Percentiles rank a stretch among this genome's conserved stretches.
Evolutionary conservation across 306 rosid genomes (phyloP).

Genomic region (Medicago arabica): DNA sequence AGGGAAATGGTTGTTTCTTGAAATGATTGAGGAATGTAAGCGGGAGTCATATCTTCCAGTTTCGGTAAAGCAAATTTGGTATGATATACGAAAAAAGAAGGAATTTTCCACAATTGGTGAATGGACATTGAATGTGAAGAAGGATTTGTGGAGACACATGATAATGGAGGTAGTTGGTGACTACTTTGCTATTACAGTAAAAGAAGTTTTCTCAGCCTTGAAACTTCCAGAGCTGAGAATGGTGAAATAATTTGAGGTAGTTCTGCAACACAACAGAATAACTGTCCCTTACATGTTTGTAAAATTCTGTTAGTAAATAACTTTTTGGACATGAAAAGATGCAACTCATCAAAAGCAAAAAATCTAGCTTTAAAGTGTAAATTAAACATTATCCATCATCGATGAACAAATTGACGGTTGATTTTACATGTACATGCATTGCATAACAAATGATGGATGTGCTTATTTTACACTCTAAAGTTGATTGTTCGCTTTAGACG

Average conservation of each 20-base stretch:
- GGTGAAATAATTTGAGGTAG: background rate
- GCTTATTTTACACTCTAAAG: too few relatives aligned
- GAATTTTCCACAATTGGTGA: slow-evolving; percentile 57
- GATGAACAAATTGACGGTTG: too few relatives aligned
- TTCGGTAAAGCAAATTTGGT: slow-evolving; percentile 87
- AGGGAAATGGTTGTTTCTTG: slow-evolving; percentile 77
- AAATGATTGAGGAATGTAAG: slow-evolving; percentile 59
- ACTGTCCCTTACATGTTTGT: too few relatives aligned
- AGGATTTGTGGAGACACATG: slow-evolving; percentile 63
- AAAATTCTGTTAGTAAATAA: too few relatives aligned
- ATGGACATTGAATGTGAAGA: slow-evolving; percentile 67
- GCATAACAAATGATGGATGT: too few relatives aligned
- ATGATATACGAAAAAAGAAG: slow-evolving; percentile 55
- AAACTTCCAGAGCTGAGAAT: slow-evolving; percentile 46
- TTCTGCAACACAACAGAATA: too few relatives aligned
- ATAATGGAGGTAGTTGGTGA: slow-evolving; percentile 59
- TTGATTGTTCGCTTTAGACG: too few relatives aligned
- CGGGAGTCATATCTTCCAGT: slow-evolving; percentile 45
- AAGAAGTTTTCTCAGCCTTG: slow-evolving; percentile 45
- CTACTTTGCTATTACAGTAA: slow-evolving; percentile 44
- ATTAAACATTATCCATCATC: too few relatives aligned
- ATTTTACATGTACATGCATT: too few relatives aligned
- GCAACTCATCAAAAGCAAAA: too few relatives aligned
- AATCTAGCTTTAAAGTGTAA: too few relatives aligned
- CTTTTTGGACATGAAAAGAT: too few relatives aligned